Evolutionary conservation across 2,329 filamentous ascomycete genomes (phyloP).

Genomic region (Pleomassaria siparia): DNA sequence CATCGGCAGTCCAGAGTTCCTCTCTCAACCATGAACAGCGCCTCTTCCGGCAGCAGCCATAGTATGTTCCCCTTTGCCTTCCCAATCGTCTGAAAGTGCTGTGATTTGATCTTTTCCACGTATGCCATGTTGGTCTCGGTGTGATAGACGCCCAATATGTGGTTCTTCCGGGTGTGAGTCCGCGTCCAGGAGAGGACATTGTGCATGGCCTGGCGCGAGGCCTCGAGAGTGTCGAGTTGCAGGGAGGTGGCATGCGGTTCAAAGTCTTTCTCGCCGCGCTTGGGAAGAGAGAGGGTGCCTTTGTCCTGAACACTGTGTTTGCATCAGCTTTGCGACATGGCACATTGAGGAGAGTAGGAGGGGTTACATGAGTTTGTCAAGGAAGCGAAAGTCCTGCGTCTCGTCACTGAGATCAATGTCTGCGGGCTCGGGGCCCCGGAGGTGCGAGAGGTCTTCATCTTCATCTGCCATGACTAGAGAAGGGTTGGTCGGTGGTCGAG

Average conservation of each 20-base stretch:
- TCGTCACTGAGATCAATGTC: constrained; percentile 69
- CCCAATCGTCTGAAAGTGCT: constrained; percentile 76
- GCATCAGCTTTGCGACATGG: background rate
- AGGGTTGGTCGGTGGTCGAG: constrained; percentile 1
- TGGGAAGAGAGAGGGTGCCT: constrained; percentile 65
- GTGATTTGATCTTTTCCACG: constrained; percentile 71
- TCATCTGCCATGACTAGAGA: constrained; percentile 34
- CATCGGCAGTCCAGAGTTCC: constrained; percentile 86
- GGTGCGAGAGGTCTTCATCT: constrained; percentile 36
- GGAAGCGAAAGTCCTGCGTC: constrained; percentile 82
- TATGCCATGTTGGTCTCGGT: constrained; percentile 61
- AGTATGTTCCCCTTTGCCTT: constrained; percentile 55
- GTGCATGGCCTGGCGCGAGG: constrained; percentile 85
- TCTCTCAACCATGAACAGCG: constrained; percentile 83
- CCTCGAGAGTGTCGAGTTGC: constrained; percentile 75
- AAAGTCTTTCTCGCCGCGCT: constrained; percentile 96
- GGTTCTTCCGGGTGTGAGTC: constrained; percentile 68
- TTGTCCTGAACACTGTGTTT: constrained; percentile 21
- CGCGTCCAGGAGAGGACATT: constrained; percentile 78
- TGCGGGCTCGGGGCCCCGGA: constrained; percentile 22
- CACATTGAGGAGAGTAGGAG: constrained; percentile 15
- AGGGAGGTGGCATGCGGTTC: constrained; percentile 85
- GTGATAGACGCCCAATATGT: constrained; percentile 72
- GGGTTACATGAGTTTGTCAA: constrained; percentile 54
- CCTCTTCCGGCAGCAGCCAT: constrained; percentile 91